A percentile compares a stretch with the other conserved stretches of the same genome.
These are phyloP conservation scores for Botryobasidium botryosum DNA, from an alignment of 768 basidiomycete genomes.

Conservation along the genomic window DNA sequence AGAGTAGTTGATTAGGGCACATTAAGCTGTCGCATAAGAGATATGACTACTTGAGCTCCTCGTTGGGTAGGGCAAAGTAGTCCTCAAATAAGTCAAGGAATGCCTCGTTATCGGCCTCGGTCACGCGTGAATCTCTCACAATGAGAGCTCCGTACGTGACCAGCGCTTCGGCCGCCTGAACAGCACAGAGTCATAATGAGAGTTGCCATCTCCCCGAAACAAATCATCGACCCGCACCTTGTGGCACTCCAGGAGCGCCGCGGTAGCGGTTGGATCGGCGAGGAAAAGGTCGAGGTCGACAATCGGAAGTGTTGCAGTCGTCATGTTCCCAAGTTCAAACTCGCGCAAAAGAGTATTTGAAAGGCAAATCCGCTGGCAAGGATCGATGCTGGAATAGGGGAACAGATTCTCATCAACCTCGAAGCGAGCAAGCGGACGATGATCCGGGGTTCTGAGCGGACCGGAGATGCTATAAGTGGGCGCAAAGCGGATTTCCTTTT, in stretches of 20 bases:
- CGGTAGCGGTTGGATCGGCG: slow-evolving; percentile 27
- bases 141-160: slow-evolving; percentile 76
- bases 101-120: slow-evolving; percentile 57
- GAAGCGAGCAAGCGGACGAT: too few relatives aligned
- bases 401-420: too few relatives aligned
- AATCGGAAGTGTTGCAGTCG: slow-evolving; percentile 42
- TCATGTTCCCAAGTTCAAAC: slow-evolving; percentile 14
- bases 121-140: slow-evolving; percentile 69
- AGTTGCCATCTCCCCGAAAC: too few relatives aligned
- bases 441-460: too few relatives aligned
- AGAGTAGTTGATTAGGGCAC: not conserved
- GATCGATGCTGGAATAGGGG: too few relatives aligned
- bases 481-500: too few relatives aligned
- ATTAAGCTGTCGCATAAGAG: not conserved
- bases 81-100: slow-evolving; percentile 89
- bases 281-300: slow-evolving; percentile 64
- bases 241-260: slow-evolving; percentile 41
- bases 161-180: slow-evolving; percentile 66
- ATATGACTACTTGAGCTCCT: slow-evolving; percentile 28
- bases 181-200: too few relatives aligned
- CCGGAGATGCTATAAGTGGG: too few relatives aligned
- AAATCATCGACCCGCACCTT: too few relatives aligned
- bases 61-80: slow-evolving; percentile 65
- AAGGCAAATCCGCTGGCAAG: not conserved
- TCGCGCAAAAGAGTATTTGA: not conserved